These are phyloP conservation scores for Nakaseomyces bracarensis DNA, from an alignment of 1,139 yeast genomes.

Conservation along the genomic window DNA sequence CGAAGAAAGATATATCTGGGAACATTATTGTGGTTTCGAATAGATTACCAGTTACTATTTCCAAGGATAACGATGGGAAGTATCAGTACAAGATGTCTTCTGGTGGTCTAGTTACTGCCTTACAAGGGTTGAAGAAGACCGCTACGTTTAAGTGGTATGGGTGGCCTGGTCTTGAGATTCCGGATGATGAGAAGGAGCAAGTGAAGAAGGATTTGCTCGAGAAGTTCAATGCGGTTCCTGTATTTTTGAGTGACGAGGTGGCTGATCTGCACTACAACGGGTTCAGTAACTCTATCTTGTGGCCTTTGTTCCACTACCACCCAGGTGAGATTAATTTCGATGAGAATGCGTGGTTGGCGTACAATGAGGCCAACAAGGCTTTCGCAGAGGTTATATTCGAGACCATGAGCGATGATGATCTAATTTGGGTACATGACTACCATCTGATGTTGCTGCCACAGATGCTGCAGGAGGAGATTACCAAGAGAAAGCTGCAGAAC, in stretches of 20 bases:
- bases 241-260: conserved; percentile 74
- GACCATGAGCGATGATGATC: conserved; percentile 71
- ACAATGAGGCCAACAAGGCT: conserved; percentile 80
- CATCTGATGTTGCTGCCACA: conserved; percentile 93
- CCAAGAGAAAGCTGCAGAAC: conserved; percentile 37
- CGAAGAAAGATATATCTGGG: conserved; percentile 32
- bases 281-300: conserved; percentile 79
- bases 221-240: conserved; percentile 84
- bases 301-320: conserved; percentile 98
- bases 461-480: conserved; percentile 58
- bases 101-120: conserved; percentile 94
- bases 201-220: conserved; percentile 65
- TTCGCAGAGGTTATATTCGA: conserved; percentile 72
- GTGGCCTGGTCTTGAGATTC: conserved; percentile 92
- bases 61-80: conserved; percentile 50
- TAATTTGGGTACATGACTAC: conserved; percentile 97
- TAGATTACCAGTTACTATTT: conserved; percentile 88
- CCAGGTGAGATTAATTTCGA: conserved; percentile 99
- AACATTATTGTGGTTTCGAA: conserved; percentile 90
- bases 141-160: conserved; percentile 96
- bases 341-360: conserved; percentile 97
- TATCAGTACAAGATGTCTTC: conserved; percentile 83
- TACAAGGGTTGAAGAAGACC: conserved; percentile 80
- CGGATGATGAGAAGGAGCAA: conserved; percentile 59
- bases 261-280: conserved; percentile 98